A percentile compares a stretch with the other conserved stretches of the same genome.
Evolutionary conservation across 352 stramenopile genomes (phyloP).

Genomic region (Globisporangium uncinulatum): DNA sequence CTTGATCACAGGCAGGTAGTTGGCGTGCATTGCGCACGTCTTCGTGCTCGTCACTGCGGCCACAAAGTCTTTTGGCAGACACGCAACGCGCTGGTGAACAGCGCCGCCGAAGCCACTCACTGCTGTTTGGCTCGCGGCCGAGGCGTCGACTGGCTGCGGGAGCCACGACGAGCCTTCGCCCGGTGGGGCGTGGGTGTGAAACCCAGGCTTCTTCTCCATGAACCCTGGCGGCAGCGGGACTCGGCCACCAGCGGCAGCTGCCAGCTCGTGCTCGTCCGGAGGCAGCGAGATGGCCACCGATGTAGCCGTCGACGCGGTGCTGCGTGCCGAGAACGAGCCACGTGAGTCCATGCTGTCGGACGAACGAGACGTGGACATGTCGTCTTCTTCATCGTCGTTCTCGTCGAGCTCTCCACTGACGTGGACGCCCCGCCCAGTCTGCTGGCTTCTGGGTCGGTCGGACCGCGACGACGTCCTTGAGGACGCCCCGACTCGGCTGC

Average conservation of each 20-base stretch:
- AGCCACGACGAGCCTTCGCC: conserved; percentile 57
- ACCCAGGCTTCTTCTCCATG: conserved; percentile 51
- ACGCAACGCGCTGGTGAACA: conserved; percentile 59
- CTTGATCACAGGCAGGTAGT: conserved; percentile 67
- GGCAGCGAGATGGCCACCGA: conserved; percentile 46
- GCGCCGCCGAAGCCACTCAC: conserved; percentile 51
- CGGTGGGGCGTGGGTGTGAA: conserved; percentile 43
- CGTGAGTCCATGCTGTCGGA: conserved; percentile 21
- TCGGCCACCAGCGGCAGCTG: background rate
- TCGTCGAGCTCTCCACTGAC: conserved; percentile 7
- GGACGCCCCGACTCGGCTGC: conserved; percentile 4
- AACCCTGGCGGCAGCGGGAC: conserved; percentile 18
- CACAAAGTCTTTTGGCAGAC: conserved; percentile 65
- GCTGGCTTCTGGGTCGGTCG: background rate
- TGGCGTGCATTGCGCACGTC: conserved; percentile 72
- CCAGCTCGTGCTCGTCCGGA: conserved; percentile 47
- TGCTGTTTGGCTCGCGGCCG: conserved; percentile 52
- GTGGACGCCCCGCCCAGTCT: background rate
- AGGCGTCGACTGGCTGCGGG: conserved; percentile 44
- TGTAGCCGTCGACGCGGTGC: conserved; percentile 29
- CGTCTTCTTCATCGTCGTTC: conserved; percentile 19
- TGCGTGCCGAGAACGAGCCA: conserved; percentile 23
- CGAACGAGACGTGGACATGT: conserved; percentile 21
- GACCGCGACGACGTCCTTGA: conserved; percentile 7
- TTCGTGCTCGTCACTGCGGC: conserved; percentile 59